phyloP scores from a whole-genome alignment of 768 basidiomycete genomes.

The Mycena amicta region DNA sequence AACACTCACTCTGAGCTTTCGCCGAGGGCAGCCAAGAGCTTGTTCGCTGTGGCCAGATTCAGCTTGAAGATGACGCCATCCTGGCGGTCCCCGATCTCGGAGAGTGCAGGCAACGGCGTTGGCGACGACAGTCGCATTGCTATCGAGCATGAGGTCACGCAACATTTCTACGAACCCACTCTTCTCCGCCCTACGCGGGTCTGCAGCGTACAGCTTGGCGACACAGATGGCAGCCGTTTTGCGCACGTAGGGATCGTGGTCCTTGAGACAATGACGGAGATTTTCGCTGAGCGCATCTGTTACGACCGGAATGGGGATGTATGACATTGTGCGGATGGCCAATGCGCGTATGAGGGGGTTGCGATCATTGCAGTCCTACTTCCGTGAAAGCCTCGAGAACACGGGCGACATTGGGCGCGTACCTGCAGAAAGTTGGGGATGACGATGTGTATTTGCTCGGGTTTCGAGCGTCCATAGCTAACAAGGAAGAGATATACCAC shows the following conservation, averaged over 20 bases:
- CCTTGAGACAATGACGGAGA: conserved; percentile 88
- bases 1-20: conserved; percentile 94
- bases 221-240: conserved; percentile 99
- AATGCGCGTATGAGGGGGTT: conserved; percentile 97
- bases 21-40: conserved; percentile 85
- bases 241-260: conserved; percentile 95
- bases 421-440: conserved; percentile 91
- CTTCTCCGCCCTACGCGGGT: conserved; percentile 83
- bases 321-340: conserved; percentile 98
- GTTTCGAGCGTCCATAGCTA: conserved; percentile 92
- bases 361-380: conserved; percentile 90
- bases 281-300: conserved; percentile 87
- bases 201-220: conserved; percentile 90
- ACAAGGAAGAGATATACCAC: conserved; percentile 98
- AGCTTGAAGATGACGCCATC: conserved; percentile 93
- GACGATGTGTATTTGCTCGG: conserved; percentile 90
- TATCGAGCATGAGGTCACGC: conserved; percentile 88
- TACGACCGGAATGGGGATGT: conserved; percentile 91
- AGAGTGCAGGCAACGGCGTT: conserved; percentile 95
- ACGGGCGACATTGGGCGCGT: conserved; percentile 26
- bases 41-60: conserved; percentile 85
- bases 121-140: conserved; percentile 95
- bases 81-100: conserved; percentile 95
- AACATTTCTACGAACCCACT: conserved; percentile 90
- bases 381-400: conserved; percentile 1